Evolutionary conservation across 371 early-diverging fungal genomes (phyloP).

Genomic region (Rhizomucor pusillus): DNA sequence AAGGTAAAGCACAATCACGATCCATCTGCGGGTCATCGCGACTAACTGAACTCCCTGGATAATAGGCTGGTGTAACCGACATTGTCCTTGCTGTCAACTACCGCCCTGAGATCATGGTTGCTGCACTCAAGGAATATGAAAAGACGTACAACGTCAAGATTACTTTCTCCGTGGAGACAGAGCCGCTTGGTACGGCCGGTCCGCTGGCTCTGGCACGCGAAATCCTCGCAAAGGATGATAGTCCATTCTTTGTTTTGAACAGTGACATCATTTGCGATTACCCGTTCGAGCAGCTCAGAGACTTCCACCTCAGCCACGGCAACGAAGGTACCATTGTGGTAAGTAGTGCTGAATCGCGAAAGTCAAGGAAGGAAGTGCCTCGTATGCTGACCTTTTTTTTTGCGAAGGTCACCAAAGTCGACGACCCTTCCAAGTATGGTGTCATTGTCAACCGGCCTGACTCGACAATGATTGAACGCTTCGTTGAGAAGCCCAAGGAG

Average conservation of each 20-base stretch:
- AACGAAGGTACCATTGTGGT: slow-evolving; percentile 93
- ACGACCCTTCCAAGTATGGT: slow-evolving; percentile 99
- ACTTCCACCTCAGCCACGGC: slow-evolving; percentile 88
- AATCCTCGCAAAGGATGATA: slow-evolving; percentile 88
- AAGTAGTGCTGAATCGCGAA: slow-evolving; percentile 19
- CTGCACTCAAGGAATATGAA: slow-evolving; percentile 86
- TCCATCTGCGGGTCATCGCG: background rate
- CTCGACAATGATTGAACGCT: slow-evolving; percentile 81
- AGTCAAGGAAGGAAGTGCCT: background rate
- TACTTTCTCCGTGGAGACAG: slow-evolving; percentile 96
- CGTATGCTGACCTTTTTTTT: background rate
- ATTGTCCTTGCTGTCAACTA: slow-evolving; percentile 99
- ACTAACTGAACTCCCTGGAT: background rate
- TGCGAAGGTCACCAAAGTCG: slow-evolving; percentile 92
- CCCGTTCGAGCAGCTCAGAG: slow-evolving; percentile 90
- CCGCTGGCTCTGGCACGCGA: slow-evolving; percentile 95
- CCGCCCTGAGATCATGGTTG: slow-evolving; percentile 95
- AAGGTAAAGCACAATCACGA: slow-evolving; percentile 60
- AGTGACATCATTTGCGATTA: slow-evolving; percentile 99
- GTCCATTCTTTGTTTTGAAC: slow-evolving; percentile 99
- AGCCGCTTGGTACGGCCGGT: slow-evolving; percentile 98
- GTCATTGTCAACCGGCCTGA: slow-evolving; percentile 83
- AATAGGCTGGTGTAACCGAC: slow-evolving; percentile 95
- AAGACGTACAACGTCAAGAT: slow-evolving; percentile 90
- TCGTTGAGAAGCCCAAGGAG: slow-evolving; percentile 98